Base-by-base conservation (phyloP, 495 filamentous ascomycete species). In the Aspergillus homomorphus region DNA sequence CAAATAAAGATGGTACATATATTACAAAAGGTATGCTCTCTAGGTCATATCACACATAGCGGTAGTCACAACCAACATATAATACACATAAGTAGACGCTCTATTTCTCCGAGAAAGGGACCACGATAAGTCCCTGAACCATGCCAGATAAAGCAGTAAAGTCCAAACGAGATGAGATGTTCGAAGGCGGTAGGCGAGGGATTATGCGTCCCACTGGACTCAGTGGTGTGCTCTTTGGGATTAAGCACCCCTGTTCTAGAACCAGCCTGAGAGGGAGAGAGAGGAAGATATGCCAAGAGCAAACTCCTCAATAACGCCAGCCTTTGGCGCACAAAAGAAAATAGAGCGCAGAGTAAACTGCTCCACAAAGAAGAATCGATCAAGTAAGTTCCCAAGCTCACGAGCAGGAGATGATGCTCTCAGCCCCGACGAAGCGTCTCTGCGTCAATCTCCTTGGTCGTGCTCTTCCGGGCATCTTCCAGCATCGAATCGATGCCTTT, bases 401-500 rank as follows among this genome's bases (percentile, higher is more conserved):
- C 1, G 5, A 44, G 26, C 46, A 1, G 56, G 23, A 24, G n/a
- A 19, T 20, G 43, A 15, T 9, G 8, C 21, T 9, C 23, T 62
- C 56, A 63, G 54, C 53, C 28, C 30, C 50, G 80, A 61, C 81
- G 83, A 70, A 92, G 78, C 63, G 89, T 82, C 60, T 88, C 80
- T 18, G 83, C 77, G 69, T 96, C 90, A 55, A 86, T 91, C 59
- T 96, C 92, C 58, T 82, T 88, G 33, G 33, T 38, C 65, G 86
- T 90, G 62, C 87, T 86, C 66, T 90, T 89, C 43, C 89, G 79
- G 7, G 90, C 92, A 62, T 96, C 92, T 7, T 90, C 89, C 16
- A 96, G 71, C 80, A 96, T 88, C 54, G 83, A 82, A 68, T 96
- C 90, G 66, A 96, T 92, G 58, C 92, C 91, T 56, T 84, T 82